Evolutionary conservation across 2,329 filamentous ascomycete genomes (phyloP).

Genomic region (Cercospora sojina): DNA sequence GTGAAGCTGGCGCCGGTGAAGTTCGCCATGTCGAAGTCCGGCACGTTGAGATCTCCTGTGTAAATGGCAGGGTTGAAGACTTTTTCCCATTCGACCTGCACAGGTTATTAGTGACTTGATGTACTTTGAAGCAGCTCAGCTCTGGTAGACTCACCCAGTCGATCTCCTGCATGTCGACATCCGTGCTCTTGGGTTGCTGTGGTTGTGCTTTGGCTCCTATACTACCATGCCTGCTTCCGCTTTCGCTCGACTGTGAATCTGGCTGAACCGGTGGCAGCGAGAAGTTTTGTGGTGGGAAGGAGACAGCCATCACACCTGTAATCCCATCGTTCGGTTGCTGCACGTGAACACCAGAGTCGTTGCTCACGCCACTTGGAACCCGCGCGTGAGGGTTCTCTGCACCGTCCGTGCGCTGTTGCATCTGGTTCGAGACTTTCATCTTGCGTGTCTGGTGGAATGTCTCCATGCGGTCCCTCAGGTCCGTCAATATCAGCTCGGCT

Average conservation of each 20-base stretch:
- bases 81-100: conserved; percentile 49
- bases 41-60: conserved; percentile 37
- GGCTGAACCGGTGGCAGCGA: conserved; percentile 25
- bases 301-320: background rate
- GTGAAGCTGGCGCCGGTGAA: conserved; percentile 31
- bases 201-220: conserved; percentile 13
- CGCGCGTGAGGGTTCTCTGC: background rate
- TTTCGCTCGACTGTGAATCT: conserved; percentile 24
- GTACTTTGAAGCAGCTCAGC: background rate
- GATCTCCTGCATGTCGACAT: conserved; percentile 52
- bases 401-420: conserved; percentile 33
- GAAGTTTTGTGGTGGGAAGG: conserved; percentile 30
- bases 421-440: conserved; percentile 37
- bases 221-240: conserved; percentile 28
- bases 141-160: conserved; percentile 59
- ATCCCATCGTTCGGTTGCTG: conserved; percentile 15
- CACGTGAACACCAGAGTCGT: conserved; percentile 22
- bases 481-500: conserved; percentile 59
- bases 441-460: conserved; percentile 61
- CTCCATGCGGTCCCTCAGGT: conserved; percentile 61
- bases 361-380: background rate
- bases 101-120: conserved; percentile 6
- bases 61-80: conserved; percentile 43
- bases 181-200: conserved; percentile 7
- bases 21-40: conserved; percentile 37